Percentiles rank a stretch among this genome's conserved stretches.
Evolutionary conservation across 2,329 filamentous ascomycete species (phyloP).

Genomic region (Chalaropsis ovoidea): DNA sequence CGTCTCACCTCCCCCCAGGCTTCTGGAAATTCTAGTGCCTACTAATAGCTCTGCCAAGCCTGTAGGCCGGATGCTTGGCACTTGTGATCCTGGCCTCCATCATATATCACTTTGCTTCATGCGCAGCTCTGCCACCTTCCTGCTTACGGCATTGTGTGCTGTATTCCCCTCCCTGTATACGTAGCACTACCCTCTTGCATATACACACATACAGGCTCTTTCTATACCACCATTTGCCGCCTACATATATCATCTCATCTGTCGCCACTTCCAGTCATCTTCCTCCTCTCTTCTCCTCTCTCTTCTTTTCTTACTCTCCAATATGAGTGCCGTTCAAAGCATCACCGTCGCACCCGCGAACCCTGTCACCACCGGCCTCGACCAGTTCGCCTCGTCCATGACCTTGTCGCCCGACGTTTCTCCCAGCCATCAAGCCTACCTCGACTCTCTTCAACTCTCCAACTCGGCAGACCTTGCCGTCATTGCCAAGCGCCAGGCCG

Average conservation of each 20-base stretch:
- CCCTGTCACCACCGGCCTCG: conserved; percentile 1
- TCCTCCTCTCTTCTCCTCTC: background rate
- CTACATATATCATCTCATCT: conserved; percentile 3
- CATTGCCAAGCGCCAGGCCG: conserved; percentile 42
- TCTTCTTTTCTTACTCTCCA: background rate
- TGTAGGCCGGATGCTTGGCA: conserved; percentile 6
- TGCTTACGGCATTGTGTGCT: conserved; percentile 9
- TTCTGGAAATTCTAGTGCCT: conserved; percentile 22
- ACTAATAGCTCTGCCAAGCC: conserved; percentile 22
- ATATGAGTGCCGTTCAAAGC: conserved; percentile 15
- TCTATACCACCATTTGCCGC: background rate
- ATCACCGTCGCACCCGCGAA: background rate
- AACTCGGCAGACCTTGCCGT: conserved; percentile 39
- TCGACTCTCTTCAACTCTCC: conserved; percentile 43
- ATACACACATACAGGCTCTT: background rate
- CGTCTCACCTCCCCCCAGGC: background rate
- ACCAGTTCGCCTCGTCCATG: conserved; percentile 12
- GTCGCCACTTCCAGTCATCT: background rate
- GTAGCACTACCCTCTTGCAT: background rate
- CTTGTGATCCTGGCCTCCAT: background rate
- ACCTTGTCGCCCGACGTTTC: background rate
- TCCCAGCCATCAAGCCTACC: conserved; percentile 35
- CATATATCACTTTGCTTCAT: conserved; percentile 9
- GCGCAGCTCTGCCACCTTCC: conserved; percentile 11
- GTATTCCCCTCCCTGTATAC: background rate